Percentiles rank a stretch among this genome's conserved stretches.
Conservation (phyloP, 176 grass and related monocot species). For the Aegilops umbellulata region DNA sequence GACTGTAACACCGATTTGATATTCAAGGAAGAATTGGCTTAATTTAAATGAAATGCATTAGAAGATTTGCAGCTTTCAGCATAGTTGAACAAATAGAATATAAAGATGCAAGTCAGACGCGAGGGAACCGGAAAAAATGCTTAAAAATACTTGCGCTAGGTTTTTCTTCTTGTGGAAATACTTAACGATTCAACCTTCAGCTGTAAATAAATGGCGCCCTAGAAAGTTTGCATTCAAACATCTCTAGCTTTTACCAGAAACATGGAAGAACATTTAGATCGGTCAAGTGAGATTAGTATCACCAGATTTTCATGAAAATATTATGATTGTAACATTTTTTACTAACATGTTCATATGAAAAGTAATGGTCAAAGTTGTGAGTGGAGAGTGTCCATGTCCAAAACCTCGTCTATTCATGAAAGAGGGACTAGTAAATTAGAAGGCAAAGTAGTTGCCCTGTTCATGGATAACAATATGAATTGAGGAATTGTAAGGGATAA, state of each 20-base stretch:
- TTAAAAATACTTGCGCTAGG: background rate
- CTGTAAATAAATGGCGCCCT: background rate
- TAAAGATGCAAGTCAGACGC: background rate
- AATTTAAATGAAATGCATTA: background rate
- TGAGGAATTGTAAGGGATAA: slow-evolving; percentile 39
- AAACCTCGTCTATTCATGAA: background rate
- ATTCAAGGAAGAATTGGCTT: background rate
- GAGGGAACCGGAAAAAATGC: background rate
- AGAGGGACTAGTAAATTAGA: background rate
- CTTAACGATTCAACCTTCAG: background rate
- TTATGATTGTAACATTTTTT: background rate
- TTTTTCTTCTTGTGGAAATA: background rate
- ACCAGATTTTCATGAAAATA: background rate
- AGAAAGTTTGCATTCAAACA: background rate
- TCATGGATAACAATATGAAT: slow-evolving; percentile 11
- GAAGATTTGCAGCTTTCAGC: slow-evolving; percentile 22
- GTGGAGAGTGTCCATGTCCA: background rate
- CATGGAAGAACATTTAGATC: slow-evolving; percentile 1
- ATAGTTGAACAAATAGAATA: background rate
- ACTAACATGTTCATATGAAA: background rate
- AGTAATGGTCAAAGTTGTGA: background rate
- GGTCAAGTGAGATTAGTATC: background rate
- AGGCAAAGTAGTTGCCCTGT: background rate
- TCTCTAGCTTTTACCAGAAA: background rate
- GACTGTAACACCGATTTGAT: background rate